Conservation (phyloP, 2,329 filamentous ascomycete species). For the Colletotrichum sansevieriae region DNA sequence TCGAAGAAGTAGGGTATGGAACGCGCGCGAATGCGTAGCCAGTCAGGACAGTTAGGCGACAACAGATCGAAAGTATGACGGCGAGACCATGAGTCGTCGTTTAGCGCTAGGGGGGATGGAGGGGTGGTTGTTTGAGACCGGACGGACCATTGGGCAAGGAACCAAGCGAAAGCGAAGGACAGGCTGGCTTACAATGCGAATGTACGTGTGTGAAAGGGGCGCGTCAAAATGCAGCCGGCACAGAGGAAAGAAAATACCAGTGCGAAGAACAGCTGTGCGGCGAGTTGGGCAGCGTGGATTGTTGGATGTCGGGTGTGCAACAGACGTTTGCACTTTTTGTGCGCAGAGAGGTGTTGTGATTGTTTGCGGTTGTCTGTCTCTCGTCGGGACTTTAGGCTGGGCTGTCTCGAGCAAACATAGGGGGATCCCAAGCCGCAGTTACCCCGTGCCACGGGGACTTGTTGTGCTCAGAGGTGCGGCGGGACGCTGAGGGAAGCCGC, state of each 20-base stretch:
- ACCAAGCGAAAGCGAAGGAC: neutral
- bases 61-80: neutral
- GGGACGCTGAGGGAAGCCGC: slow-evolving; percentile 20
- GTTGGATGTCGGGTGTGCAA: neutral
- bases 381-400: neutral
- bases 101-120: slow-evolving; percentile 27
- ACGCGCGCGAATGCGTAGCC: slow-evolving; percentile 7
- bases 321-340: slow-evolving; percentile 17
- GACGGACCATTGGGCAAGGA: too few species aligned
- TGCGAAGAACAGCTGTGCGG: slow-evolving; percentile 22
- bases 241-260: slow-evolving; percentile 27
- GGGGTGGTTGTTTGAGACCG: slow-evolving; percentile 34
- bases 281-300: neutral
- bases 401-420: slow-evolving; percentile 34
- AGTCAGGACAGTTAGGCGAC: slow-evolving; percentile 17
- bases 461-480: slow-evolving; percentile 15
- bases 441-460: slow-evolving; percentile 33
- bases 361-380: slow-evolving; percentile 24
- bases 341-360: slow-evolving; percentile 32
- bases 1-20: neutral
- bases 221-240: slow-evolving; percentile 5
- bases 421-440: slow-evolving; percentile 36
- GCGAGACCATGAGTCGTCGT: slow-evolving; percentile 28
- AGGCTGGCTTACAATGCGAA: slow-evolving; percentile 31
- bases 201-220: neutral